Percentiles rank a stretch among this genome's conserved stretches.
phyloP scores from a whole-genome alignment of 345 rosid species.

The Sisymbrium altissimum region DNA sequence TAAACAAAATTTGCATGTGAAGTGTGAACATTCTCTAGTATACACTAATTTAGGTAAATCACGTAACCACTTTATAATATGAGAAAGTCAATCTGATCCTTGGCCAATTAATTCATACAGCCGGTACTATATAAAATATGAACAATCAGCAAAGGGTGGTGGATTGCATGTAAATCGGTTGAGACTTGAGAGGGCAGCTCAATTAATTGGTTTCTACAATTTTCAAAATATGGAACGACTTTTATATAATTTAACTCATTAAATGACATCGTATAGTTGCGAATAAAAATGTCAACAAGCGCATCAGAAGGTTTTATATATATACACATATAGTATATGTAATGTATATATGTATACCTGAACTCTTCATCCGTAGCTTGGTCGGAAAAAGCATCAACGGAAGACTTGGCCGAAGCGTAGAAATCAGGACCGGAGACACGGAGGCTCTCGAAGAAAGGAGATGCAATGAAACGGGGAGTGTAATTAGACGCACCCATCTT shows the following conservation, averaged over 20 bases:
- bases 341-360: constrained; percentile 40
- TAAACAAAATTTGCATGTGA: not conserved
- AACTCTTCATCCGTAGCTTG: constrained; percentile 41
- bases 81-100: not conserved
- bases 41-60: not conserved
- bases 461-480: constrained; percentile 84
- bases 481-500: constrained; percentile 59
- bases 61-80: not conserved
- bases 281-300: constrained; percentile 25
- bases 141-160: constrained; percentile 10
- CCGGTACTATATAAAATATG: not conserved
- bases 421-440: constrained; percentile 73
- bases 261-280: constrained; percentile 15
- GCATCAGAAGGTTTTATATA: not conserved
- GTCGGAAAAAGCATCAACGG: constrained; percentile 43
- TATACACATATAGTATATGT: not conserved
- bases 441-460: constrained; percentile 82
- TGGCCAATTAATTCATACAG: not conserved
- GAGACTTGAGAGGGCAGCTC: not conserved
- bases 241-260: constrained; percentile 1
- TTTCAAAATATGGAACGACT: not conserved
- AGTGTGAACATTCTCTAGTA: not conserved
- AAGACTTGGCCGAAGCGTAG: constrained; percentile 51
- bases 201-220: not conserved
- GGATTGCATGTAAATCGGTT: not conserved